Evolutionary conservation across 78 protist genomes (phyloP).

Genomic region (Cavenderia fasciculata): DNA sequence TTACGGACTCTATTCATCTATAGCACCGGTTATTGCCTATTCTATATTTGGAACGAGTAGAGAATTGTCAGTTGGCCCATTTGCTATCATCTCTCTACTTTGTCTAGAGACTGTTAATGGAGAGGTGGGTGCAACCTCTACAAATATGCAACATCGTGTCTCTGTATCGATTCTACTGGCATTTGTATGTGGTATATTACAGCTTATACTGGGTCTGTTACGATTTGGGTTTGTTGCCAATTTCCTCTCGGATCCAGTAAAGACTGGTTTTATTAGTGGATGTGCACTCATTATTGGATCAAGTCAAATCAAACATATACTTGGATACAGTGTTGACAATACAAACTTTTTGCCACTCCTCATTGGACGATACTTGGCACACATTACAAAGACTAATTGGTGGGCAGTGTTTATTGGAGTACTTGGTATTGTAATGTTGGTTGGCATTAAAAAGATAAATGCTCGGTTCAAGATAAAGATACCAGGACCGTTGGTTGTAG

Average conservation of each 20-base stretch:
- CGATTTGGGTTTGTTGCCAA: constrained; percentile 85
- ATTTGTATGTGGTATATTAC: constrained; percentile 78
- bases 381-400: constrained; percentile 30
- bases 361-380: constrained; percentile 1
- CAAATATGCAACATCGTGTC: constrained; percentile 1
- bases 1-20: constrained; percentile 87
- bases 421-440: constrained; percentile 39
- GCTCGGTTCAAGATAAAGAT: constrained; percentile 19
- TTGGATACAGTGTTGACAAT: constrained; percentile 41
- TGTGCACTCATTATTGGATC: constrained; percentile 86
- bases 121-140: neutral
- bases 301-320: constrained; percentile 77
- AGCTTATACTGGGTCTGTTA: constrained; percentile 77
- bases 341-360: constrained; percentile 13
- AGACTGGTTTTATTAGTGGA: constrained; percentile 86
- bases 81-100: constrained; percentile 69
- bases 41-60: constrained; percentile 83
- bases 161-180: constrained; percentile 61
- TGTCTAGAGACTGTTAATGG: constrained; percentile 46
- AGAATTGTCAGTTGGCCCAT: constrained; percentile 89
- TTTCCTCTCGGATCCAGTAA: constrained; percentile 86
- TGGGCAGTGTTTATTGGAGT: constrained; percentile 78
- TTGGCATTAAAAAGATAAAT: constrained; percentile 46
- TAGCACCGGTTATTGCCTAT: constrained; percentile 86
- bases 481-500: constrained; percentile 82